Evolutionary conservation across 2,329 filamentous ascomycete species (phyloP).

Genomic region (Coccinonectria pachysandricola): DNA sequence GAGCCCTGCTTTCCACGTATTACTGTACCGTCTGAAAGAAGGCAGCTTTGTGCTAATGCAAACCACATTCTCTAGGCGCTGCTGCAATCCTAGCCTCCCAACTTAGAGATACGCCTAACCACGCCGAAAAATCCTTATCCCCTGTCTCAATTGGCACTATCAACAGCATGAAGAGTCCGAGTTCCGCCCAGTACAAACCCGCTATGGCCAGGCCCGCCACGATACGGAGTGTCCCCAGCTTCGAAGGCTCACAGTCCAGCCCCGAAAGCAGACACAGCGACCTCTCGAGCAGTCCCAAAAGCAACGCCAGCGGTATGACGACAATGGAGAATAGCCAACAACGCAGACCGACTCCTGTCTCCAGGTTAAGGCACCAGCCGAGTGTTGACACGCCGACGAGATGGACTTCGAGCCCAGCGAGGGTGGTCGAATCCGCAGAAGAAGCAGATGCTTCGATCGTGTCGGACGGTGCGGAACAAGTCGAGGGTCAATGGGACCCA

Average conservation of each 20-base stretch:
- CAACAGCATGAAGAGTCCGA: constrained; percentile 30
- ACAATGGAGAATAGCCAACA: constrained; percentile 25
- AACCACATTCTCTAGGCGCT: constrained; percentile 6
- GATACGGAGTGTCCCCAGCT: constrained; percentile 47
- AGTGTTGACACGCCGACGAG: constrained; percentile 20
- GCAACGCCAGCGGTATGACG: constrained; percentile 40
- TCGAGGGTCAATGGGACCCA: constrained; percentile 46
- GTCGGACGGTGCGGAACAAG: constrained; percentile 25
- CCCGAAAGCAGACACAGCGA: constrained; percentile 37
- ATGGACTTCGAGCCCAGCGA: constrained; percentile 22
- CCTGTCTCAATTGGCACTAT: constrained; percentile 29
- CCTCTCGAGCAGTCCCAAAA: constrained; percentile 47
- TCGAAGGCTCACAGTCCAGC: constrained; percentile 39
- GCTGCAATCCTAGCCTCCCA: constrained; percentile 10
- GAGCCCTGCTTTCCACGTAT: too few relatives aligned
- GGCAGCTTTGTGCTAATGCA: too few relatives aligned
- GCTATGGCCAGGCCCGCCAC: constrained; percentile 28
- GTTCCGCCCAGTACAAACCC: constrained; percentile 22
- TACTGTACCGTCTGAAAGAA: too few relatives aligned
- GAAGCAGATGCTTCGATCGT: constrained; percentile 16
- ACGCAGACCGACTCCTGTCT: constrained; percentile 18
- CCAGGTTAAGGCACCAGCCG: constrained; percentile 27
- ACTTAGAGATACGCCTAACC: constrained; percentile 20
- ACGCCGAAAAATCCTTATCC: constrained; percentile 23
- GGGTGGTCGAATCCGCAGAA: constrained; percentile 21